A percentile compares a stretch with the other conserved stretches of the same genome.
These are phyloP conservation scores for Phytophthora ohioensis DNA, from an alignment of 352 stramenopile genomes.

Conservation along the genomic window DNA sequence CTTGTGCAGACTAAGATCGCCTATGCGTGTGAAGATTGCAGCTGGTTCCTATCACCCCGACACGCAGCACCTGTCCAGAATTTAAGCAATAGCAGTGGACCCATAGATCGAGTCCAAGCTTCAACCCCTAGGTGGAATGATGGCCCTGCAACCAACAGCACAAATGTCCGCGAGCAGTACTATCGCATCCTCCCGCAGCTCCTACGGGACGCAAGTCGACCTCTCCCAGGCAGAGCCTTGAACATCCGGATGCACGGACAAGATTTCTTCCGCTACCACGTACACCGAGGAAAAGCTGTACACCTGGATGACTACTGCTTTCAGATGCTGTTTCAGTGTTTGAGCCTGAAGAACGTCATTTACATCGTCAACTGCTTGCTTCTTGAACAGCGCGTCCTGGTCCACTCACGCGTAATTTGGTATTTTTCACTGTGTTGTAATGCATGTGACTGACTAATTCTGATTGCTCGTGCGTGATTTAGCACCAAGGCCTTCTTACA, in stretches of 20 bases:
- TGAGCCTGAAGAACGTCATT: slow-evolving; percentile 83
- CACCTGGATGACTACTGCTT: slow-evolving; percentile 86
- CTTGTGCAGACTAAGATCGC: slow-evolving; percentile 57
- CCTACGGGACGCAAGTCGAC: slow-evolving; percentile 37
- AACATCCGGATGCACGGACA: slow-evolving; percentile 47
- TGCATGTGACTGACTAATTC: slow-evolving; percentile 8
- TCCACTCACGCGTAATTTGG: slow-evolving; percentile 75
- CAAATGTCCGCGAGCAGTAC: slow-evolving; percentile 15
- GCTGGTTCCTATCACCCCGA: slow-evolving; percentile 69
- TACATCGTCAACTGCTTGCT: slow-evolving; percentile 86
- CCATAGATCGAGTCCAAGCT: slow-evolving; percentile 12
- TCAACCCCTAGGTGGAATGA: slow-evolving; percentile 26
- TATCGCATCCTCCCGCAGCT: slow-evolving; percentile 45
- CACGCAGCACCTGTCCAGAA: slow-evolving; percentile 16
- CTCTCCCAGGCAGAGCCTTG: slow-evolving; percentile 42
- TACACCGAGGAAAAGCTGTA: slow-evolving; percentile 64
- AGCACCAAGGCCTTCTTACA: slow-evolving; percentile 77
- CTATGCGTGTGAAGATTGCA: slow-evolving; percentile 51
- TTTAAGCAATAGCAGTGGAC: slow-evolving; percentile 6
- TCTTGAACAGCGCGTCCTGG: slow-evolving; percentile 83
- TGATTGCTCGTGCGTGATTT: slow-evolving; percentile 14
- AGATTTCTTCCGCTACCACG: slow-evolving; percentile 67
- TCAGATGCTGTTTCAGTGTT: slow-evolving; percentile 82
- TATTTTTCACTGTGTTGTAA: neutral
- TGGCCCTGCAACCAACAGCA: neutral